Evolutionary conservation across 768 basidiomycete species (phyloP).

Genomic region (Pulveroboletus sp.): DNA sequence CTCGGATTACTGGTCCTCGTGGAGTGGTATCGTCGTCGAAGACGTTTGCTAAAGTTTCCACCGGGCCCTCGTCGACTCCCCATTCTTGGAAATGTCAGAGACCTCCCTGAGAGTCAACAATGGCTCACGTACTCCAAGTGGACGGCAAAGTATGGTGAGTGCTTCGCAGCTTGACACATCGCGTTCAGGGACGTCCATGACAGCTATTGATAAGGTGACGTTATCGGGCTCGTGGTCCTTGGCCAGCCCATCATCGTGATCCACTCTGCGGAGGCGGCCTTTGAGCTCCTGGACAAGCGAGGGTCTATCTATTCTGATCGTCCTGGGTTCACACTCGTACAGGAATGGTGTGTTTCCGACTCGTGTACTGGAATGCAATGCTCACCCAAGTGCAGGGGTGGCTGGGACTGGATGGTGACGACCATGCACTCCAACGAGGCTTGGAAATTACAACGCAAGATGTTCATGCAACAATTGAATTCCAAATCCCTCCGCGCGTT

Average conservation of each 20-base stretch:
- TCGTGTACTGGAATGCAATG: not conserved
- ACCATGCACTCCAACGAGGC: not conserved
- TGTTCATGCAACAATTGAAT: not conserved
- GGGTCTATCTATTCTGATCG: slow-evolving; percentile 6
- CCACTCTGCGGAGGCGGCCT: not conserved
- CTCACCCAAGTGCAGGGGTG: slow-evolving; percentile 2
- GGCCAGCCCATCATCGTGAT: slow-evolving; percentile 6
- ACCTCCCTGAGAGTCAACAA: not conserved
- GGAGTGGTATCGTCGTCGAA: slow-evolving; percentile 2
- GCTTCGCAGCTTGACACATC: not conserved
- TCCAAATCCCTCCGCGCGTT: not conserved
- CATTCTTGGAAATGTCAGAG: not conserved
- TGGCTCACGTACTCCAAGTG: slow-evolving; percentile 5
- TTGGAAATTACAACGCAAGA: slow-evolving; percentile 6
- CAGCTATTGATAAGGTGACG: not conserved
- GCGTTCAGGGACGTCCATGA: not conserved
- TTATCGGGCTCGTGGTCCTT: slow-evolving; percentile 2
- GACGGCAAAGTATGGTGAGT: slow-evolving; percentile 2
- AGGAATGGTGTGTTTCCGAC: not conserved
- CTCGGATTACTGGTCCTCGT: not conserved
- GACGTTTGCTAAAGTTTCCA: not conserved
- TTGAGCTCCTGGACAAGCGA: slow-evolving; percentile 5
- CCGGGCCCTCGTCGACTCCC: slow-evolving; percentile 2
- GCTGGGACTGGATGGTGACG: slow-evolving; percentile 8
- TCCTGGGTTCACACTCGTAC: slow-evolving; percentile 1